A percentile compares a stretch with the other conserved stretches of the same genome.
phyloP scores from a whole-genome alignment of 345 rosid genomes.

The Aquilaria malaccensis region DNA sequence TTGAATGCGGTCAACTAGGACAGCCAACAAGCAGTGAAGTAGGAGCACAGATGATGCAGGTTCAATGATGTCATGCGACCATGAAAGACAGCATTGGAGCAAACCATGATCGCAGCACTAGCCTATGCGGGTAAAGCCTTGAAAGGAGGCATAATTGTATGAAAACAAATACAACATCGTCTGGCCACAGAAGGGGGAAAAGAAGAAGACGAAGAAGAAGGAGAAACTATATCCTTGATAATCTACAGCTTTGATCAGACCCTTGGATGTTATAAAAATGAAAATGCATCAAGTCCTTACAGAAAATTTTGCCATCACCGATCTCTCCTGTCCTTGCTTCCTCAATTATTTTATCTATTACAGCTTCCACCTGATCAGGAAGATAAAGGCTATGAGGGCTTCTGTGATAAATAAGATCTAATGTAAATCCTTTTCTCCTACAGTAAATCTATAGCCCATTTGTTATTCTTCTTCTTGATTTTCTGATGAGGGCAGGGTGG shows the following conservation, averaged over 20 bases:
- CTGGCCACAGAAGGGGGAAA: neutral
- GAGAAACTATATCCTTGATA: neutral
- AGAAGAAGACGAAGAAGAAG: neutral
- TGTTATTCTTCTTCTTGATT: no score
- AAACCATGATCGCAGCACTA: neutral
- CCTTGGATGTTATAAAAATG: neutral
- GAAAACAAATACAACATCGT: neutral
- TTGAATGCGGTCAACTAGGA: neutral
- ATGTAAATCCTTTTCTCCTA: neutral
- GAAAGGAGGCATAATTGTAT: neutral
- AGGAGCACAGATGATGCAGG: neutral
- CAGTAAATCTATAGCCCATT: neutral
- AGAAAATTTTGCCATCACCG: slow-evolving; percentile 87
- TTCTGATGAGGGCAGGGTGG: no score
- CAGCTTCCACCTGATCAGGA: slow-evolving; percentile 63
- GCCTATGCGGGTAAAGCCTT: neutral
- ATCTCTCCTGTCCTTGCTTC: slow-evolving; percentile 84
- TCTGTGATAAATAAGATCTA: neutral
- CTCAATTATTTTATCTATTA: slow-evolving; percentile 55
- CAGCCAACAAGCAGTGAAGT: neutral
- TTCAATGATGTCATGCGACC: neutral
- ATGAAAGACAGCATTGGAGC: neutral
- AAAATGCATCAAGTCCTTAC: slow-evolving; percentile 21
- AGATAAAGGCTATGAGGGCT: neutral
- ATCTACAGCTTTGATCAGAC: no score